Evolutionary conservation across 257 asterid genomes (phyloP), one percentile per base, ranked within the genome.

Genomic region (Striga asiatica): DNA sequence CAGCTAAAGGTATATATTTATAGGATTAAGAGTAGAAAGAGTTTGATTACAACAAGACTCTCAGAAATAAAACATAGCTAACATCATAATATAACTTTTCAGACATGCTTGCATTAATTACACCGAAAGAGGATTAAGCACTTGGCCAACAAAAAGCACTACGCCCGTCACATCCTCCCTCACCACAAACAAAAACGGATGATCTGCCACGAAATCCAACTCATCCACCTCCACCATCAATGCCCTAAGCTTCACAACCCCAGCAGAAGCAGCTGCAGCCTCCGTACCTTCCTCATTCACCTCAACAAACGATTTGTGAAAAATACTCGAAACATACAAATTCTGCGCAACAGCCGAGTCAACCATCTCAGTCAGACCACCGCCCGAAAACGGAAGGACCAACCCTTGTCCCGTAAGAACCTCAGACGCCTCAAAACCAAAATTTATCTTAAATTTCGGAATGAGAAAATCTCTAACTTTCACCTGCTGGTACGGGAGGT

Each of bases 201-300:
- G 85, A 27, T 78, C 82, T 0, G 80, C 80, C 14, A 75, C 72
- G 55, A 78, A 76, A 32, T 75, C 82, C 21, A 75, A 8, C 37
- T 51, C 54, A 7, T 72, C 75, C 1, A 37, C 52, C 0, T 54
- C 9, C 45, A 20, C 9, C 45, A 20, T 1, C 34, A 58, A 10
- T 2, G 29, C 18, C 27, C 65, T 21, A 16, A 67, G 61, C 13
- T 1, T 35, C 9, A 66, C 3, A 4, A 59, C 66, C 27, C 12
- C 65, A 29, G 67, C 79, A 5, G 80, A 49, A 35, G 71, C 76
- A 54, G 84, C 84, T 1, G 80, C 81, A 43, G 84, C 88, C 66
- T 74, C 78, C 3, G 81, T 80, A 35, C 84, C 84, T 74, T 80
- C 81, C 58, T 77, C 88, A 8, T 80, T 77, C 14, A 80, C 80